Percentiles rank a stretch among this genome's conserved stretches.
Evolutionary conservation across 768 basidiomycete genomes (phyloP).

Genomic region (Strobilomyces dryophilus): DNA sequence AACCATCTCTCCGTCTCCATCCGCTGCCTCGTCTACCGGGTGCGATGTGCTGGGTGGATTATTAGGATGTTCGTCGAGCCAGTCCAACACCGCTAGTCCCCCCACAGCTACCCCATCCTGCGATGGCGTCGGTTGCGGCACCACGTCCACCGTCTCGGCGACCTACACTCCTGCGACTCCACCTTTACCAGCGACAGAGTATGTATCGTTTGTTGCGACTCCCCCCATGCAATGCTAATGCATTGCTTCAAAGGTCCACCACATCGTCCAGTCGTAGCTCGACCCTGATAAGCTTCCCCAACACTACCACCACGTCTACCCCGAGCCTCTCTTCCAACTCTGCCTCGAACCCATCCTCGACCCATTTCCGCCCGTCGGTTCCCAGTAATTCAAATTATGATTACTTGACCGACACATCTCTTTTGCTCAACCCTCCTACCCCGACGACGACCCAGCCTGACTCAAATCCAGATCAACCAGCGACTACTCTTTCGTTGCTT

Average conservation of each 20-base stretch:
- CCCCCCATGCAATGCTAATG: conserved; percentile 3
- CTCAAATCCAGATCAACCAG: conserved; percentile 38
- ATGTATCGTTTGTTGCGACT: background rate
- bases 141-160: too few species aligned
- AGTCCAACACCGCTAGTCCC: too few species aligned
- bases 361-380: conserved; percentile 6
- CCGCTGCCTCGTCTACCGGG: background rate
- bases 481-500: conserved; percentile 26
- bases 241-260: background rate
- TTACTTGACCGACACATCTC: conserved; percentile 34
- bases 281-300: conserved; percentile 29
- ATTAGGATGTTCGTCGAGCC: background rate
- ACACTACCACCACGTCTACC: conserved; percentile 7
- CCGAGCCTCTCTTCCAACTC: background rate
- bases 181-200: conserved; percentile 10
- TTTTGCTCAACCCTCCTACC: conserved; percentile 27
- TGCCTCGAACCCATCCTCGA: conserved; percentile 1
- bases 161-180: conserved; percentile 11
- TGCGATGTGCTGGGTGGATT: background rate
- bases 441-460: conserved; percentile 21
- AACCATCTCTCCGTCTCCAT: background rate
- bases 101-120: too few species aligned
- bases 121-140: too few species aligned
- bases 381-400: conserved; percentile 26
- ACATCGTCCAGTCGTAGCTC: too few species aligned